Evolutionary conservation across 1,284 basidiomycete species (phyloP).

Genomic region (Ustilago vetiveriae): DNA sequence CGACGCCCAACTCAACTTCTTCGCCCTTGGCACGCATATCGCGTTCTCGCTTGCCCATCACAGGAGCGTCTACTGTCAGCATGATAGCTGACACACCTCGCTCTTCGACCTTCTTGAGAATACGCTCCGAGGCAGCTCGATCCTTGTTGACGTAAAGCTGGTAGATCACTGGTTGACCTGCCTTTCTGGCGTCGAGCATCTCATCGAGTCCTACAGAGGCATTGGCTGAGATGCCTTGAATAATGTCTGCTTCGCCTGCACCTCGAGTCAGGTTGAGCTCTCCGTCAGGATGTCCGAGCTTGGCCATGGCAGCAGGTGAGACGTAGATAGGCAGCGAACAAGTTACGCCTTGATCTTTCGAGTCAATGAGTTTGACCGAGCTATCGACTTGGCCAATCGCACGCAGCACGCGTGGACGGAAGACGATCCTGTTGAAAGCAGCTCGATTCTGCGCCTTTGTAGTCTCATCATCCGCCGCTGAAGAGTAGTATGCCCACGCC

Average conservation of each 20-base stretch:
- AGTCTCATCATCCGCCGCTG: constrained; percentile 71
- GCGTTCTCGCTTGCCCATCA: constrained; percentile 84
- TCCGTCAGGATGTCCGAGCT: constrained; percentile 89
- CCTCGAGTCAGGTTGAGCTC: constrained; percentile 87
- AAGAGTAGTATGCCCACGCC: constrained; percentile 67
- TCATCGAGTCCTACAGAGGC: constrained; percentile 80
- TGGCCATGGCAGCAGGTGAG: constrained; percentile 85
- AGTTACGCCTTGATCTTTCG: constrained; percentile 17
- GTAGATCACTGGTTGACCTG: constrained; percentile 71
- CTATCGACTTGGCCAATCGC: constrained; percentile 86
- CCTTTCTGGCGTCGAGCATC: constrained; percentile 73
- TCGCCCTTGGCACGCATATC: constrained; percentile 72
- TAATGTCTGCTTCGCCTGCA: constrained; percentile 76
- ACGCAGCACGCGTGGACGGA: constrained; percentile 88
- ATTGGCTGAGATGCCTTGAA: constrained; percentile 88
- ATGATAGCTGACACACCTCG: constrained; percentile 83
- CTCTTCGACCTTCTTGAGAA: constrained; percentile 77
- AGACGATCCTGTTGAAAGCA: constrained; percentile 92
- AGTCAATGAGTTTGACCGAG: constrained; percentile 31
- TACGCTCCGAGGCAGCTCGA: constrained; percentile 76
- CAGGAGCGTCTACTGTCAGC: constrained; percentile 87
- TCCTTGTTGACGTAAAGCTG: constrained; percentile 84
- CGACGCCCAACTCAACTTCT: constrained; percentile 64
- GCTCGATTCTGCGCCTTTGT: constrained; percentile 75
- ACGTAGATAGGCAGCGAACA: constrained; percentile 72